Percentiles rank a stretch among this genome's conserved stretches.
phyloP scores from a whole-genome alignment of 2,329 filamentous ascomycete genomes.

The Phoma herbarum region DNA sequence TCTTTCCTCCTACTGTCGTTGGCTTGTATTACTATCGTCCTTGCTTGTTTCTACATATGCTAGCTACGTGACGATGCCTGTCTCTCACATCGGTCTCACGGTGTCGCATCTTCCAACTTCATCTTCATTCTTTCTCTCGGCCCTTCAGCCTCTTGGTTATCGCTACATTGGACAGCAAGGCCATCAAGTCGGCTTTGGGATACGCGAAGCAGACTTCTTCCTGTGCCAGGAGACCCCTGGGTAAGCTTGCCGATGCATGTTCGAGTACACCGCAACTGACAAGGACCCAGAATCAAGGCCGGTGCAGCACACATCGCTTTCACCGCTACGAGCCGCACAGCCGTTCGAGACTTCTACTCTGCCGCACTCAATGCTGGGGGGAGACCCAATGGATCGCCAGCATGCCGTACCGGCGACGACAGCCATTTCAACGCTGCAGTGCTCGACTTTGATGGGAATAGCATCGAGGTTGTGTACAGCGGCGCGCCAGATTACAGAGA shows the following conservation, averaged over 20 bases:
- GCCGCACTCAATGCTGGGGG: constrained; percentile 72
- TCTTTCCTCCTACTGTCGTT: constrained; percentile 14
- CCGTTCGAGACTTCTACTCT: constrained; percentile 76
- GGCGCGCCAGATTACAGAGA: constrained; percentile 51
- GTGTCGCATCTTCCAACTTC: constrained; percentile 82
- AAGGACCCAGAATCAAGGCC: constrained; percentile 53
- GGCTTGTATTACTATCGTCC: constrained; percentile 26
- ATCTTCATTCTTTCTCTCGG: constrained; percentile 82
- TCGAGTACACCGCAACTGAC: constrained; percentile 35
- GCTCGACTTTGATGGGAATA: constrained; percentile 83
- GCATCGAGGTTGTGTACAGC: constrained; percentile 77
- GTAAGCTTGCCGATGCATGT: constrained; percentile 51
- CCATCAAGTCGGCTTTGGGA: constrained; percentile 68
- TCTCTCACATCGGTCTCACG: constrained; percentile 69
- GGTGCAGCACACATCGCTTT: constrained; percentile 71
- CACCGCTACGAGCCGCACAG: constrained; percentile 70
- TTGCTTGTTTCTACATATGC: constrained; percentile 17
- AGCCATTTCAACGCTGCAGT: constrained; percentile 71
- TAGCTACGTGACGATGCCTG: constrained; percentile 59
- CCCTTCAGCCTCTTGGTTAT: constrained; percentile 80
- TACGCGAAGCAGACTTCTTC: constrained; percentile 69
- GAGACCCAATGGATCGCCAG: constrained; percentile 65
- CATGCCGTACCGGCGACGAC: constrained; percentile 61
- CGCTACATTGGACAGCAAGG: constrained; percentile 71
- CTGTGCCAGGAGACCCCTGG: constrained; percentile 68